Evolutionary conservation across 208 protist genomes (phyloP).

Genomic region (Acanthamoeba triangularis): DNA sequence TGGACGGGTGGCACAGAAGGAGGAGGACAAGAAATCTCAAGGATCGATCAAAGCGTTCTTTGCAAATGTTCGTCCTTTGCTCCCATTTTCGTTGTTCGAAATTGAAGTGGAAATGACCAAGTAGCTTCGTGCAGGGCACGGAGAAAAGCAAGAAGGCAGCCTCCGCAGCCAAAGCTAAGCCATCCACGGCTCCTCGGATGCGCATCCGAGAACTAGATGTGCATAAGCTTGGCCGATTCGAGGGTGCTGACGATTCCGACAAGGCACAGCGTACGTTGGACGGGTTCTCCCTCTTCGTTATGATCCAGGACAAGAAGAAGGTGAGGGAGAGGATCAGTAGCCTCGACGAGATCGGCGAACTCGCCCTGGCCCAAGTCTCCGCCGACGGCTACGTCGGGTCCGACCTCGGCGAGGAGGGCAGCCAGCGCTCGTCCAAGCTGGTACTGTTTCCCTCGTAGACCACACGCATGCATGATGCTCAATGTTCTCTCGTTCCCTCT

Average conservation of each 20-base stretch:
- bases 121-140: neutral
- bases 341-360: constrained; percentile 30
- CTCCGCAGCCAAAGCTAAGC: neutral
- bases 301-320: constrained; percentile 51
- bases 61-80: neutral
- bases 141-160: neutral
- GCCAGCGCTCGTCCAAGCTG: constrained; percentile 25
- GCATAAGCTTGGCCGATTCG: constrained; percentile 28
- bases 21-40: neutral
- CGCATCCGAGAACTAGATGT: constrained; percentile 1
- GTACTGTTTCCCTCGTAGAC: no score
- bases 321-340: neutral
- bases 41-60: neutral
- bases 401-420: constrained; percentile 41
- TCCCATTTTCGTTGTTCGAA: neutral
- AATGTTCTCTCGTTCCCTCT: no score
- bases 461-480: no score
- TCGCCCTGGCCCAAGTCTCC: constrained; percentile 22
- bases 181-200: neutral
- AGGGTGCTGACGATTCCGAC: constrained; percentile 27
- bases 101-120: neutral
- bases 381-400: constrained; percentile 51
- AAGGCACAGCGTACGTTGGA: constrained; percentile 50
- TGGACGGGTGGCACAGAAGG: neutral
- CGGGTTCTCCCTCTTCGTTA: constrained; percentile 43